Evolutionary conservation across 1,139 yeast species (phyloP).

Genomic region (Protomyces inundatus): DNA sequence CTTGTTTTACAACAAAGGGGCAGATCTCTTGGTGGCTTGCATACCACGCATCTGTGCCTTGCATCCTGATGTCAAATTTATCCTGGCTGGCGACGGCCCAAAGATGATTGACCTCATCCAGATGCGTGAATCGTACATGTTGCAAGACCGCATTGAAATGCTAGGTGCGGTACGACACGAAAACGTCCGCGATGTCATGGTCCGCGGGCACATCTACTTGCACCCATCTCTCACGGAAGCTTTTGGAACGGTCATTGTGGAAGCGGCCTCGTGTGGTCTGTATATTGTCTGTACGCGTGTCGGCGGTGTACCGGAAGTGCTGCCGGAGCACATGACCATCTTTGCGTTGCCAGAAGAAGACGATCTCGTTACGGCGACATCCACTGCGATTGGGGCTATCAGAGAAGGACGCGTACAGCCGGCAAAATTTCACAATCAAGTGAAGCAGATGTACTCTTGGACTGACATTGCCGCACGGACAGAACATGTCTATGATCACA

Average conservation of each 20-base stretch:
- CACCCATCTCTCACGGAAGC: slow-evolving; percentile 97
- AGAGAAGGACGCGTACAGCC: slow-evolving; percentile 56
- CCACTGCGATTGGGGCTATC: slow-evolving; percentile 31
- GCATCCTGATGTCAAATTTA: slow-evolving; percentile 62
- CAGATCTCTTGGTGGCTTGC: slow-evolving; percentile 76
- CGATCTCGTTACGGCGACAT: slow-evolving; percentile 32
- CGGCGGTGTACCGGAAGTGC: slow-evolving; percentile 96
- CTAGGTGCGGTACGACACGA: slow-evolving; percentile 89
- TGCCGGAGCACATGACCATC: slow-evolving; percentile 89
- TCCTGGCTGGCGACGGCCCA: slow-evolving; percentile 97
- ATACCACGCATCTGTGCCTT: slow-evolving; percentile 74
- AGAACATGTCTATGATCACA: slow-evolving; percentile 66
- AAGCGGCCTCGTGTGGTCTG: slow-evolving; percentile 95
- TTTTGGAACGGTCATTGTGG: slow-evolving; percentile 93
- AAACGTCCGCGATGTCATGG: slow-evolving; percentile 83
- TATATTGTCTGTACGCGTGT: slow-evolving; percentile 92
- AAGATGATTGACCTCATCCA: slow-evolving; percentile 89
- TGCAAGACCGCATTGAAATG: slow-evolving; percentile 81
- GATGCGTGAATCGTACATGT: slow-evolving; percentile 78
- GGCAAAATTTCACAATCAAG: slow-evolving; percentile 67
- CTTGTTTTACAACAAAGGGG: slow-evolving; percentile 93
- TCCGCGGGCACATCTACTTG: slow-evolving; percentile 84
- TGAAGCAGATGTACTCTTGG: slow-evolving; percentile 89
- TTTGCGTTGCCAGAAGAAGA: slow-evolving; percentile 85
- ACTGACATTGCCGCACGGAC: slow-evolving; percentile 80